These are phyloP conservation scores for Drechslera avenae DNA, from an alignment of 2,329 filamentous ascomycete genomes.

Conservation along the genomic window DNA sequence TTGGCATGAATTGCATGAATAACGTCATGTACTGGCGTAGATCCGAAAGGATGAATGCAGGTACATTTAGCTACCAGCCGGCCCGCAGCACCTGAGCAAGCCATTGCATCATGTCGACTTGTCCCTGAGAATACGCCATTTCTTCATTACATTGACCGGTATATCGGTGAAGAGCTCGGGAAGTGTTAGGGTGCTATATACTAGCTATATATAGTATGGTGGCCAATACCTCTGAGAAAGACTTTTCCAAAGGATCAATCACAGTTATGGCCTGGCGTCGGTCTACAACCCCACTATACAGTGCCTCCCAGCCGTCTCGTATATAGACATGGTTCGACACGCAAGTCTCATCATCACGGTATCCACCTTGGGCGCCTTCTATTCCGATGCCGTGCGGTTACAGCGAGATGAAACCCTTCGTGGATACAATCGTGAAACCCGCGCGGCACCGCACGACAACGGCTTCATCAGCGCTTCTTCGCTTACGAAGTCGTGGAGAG, in stretches of 20 bases:
- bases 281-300: not conserved
- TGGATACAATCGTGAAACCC: not conserved
- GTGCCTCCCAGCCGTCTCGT: conserved; percentile 8
- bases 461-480: not conserved
- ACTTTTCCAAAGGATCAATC: conserved; percentile 1
- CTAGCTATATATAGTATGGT: conserved; percentile 8
- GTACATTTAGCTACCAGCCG: not conserved
- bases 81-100: not conserved
- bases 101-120: not conserved
- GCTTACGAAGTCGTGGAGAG: not conserved
- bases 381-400: not conserved
- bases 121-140: conserved; percentile 14
- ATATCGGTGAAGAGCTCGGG: conserved; percentile 4
- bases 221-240: not conserved
- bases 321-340: not conserved
- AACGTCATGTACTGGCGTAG: not conserved
- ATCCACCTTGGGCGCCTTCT: not conserved
- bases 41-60: conserved; percentile 1
- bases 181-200: conserved; percentile 1
- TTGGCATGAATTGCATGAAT: not conserved
- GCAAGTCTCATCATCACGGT: not conserved
- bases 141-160: conserved; percentile 9
- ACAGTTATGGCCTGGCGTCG: not conserved
- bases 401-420: not conserved
- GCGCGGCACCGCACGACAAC: too few relatives aligned